Conservation (phyloP, 495 filamentous ascomycete genomes). For the Daldinia vernicosa region DNA sequence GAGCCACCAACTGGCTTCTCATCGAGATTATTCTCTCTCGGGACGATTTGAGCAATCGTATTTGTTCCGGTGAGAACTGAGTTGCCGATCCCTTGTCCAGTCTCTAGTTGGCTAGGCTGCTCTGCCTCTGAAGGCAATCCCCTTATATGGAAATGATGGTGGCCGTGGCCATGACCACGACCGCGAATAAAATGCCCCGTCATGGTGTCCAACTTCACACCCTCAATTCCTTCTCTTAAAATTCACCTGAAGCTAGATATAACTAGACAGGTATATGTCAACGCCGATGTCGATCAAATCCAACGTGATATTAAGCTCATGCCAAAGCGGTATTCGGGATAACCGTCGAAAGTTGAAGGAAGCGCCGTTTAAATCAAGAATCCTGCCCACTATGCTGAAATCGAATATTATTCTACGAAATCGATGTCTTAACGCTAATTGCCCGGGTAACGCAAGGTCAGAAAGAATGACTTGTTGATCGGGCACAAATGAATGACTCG, state of each 20-base stretch:
- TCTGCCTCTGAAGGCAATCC: slow-evolving; percentile 21
- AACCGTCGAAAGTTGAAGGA: background rate
- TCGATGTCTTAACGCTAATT: slow-evolving; percentile 36
- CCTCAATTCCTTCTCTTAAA: slow-evolving; percentile 22
- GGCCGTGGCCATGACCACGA: slow-evolving; percentile 41
- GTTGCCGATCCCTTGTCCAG: background rate
- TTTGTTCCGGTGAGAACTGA: slow-evolving; percentile 20
- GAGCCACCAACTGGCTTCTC: slow-evolving; percentile 65
- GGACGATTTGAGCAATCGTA: slow-evolving; percentile 25
- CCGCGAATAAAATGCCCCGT: slow-evolving; percentile 19
- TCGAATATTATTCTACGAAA: slow-evolving; percentile 34
- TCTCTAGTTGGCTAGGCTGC: slow-evolving; percentile 15
- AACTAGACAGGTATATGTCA: background rate
- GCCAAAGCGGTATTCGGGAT: background rate
- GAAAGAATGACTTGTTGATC: slow-evolving; percentile 42
- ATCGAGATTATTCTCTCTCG: slow-evolving; percentile 51
- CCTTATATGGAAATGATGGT: slow-evolving; percentile 36
- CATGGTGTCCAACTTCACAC: slow-evolving; percentile 25
- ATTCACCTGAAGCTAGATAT: background rate
- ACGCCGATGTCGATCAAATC: background rate
- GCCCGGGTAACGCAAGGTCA: slow-evolving; percentile 23
- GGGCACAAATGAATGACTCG: slow-evolving; percentile 48
- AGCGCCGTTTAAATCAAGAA: background rate
- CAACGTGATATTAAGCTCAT: background rate
- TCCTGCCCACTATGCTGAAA: slow-evolving; percentile 14